A percentile compares a stretch with the other conserved stretches of the same genome.
Evolutionary conservation across 176 grass and related monocot genomes (phyloP).

Genomic region (Carex kokanica): DNA sequence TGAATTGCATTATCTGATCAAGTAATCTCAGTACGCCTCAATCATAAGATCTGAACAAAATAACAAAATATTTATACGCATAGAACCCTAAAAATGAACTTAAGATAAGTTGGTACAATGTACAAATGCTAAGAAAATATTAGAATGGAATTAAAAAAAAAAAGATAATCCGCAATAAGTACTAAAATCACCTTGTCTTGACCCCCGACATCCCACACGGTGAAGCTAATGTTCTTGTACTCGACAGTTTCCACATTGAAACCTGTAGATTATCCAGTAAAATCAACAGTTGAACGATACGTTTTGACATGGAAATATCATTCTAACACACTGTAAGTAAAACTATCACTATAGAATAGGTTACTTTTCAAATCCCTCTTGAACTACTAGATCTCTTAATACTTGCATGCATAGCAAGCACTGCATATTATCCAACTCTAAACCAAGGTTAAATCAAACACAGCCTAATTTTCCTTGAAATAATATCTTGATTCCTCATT

Average conservation of each 20-base stretch:
- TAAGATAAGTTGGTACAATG: neutral
- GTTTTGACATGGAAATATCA: neutral
- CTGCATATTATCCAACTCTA: neutral
- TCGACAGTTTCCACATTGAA: slow-evolving; percentile 86
- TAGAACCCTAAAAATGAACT: neutral
- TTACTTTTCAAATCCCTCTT: neutral
- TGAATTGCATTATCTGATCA: neutral
- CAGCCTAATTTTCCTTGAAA: neutral
- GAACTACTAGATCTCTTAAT: neutral
- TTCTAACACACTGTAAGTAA: neutral
- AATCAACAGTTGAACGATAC: neutral
- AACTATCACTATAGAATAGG: neutral
- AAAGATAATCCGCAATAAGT: neutral
- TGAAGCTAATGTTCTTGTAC: slow-evolving; percentile 95
- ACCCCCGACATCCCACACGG: slow-evolving; percentile 84
- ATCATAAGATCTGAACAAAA: neutral
- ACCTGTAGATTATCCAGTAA: slow-evolving; percentile 33
- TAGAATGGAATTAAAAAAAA: neutral
- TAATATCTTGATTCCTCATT: neutral
- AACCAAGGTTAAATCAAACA: neutral
- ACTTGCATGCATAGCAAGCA: neutral
- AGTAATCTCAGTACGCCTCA: neutral
- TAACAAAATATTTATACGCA: neutral
- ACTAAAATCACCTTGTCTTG: slow-evolving; percentile 64
- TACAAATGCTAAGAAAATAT: neutral